Conservation (phyloP, 345 rosid species). For the Mangifera indica region DNA sequence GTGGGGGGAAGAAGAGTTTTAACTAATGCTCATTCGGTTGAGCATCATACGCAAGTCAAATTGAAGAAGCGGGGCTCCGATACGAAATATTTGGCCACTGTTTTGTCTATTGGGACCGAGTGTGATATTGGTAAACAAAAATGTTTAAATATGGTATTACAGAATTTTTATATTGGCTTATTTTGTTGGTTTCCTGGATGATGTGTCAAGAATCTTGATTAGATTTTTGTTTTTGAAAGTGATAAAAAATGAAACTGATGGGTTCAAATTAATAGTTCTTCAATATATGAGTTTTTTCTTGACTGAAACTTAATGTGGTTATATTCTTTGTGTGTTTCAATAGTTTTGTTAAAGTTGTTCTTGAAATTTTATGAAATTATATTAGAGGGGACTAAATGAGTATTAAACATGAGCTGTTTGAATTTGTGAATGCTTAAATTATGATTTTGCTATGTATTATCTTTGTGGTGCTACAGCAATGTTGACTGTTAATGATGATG, state of each 20-base stretch:
- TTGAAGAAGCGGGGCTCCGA: slow-evolving; percentile 91
- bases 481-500: slow-evolving; percentile 74
- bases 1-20: slow-evolving; percentile 69
- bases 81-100: slow-evolving; percentile 82
- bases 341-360: neutral
- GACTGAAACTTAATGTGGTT: neutral
- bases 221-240: too few relatives aligned
- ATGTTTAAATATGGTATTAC: neutral
- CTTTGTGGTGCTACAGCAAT: slow-evolving; percentile 46
- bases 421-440: neutral
- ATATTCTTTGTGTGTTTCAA: neutral
- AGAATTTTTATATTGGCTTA: neutral
- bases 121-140: slow-evolving; percentile 68
- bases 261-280: neutral
- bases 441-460: neutral
- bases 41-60: slow-evolving; percentile 91
- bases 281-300: neutral
- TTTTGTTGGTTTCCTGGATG: neutral
- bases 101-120: slow-evolving; percentile 85
- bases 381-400: neutral
- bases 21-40: slow-evolving; percentile 93
- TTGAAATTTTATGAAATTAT: neutral
- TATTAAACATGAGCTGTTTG: neutral
- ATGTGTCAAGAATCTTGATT: neutral
- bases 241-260: neutral